Conservation (phyloP, 2,329 filamentous ascomycete genomes). For the Arthrobotrys pseudoclavata region DNA sequence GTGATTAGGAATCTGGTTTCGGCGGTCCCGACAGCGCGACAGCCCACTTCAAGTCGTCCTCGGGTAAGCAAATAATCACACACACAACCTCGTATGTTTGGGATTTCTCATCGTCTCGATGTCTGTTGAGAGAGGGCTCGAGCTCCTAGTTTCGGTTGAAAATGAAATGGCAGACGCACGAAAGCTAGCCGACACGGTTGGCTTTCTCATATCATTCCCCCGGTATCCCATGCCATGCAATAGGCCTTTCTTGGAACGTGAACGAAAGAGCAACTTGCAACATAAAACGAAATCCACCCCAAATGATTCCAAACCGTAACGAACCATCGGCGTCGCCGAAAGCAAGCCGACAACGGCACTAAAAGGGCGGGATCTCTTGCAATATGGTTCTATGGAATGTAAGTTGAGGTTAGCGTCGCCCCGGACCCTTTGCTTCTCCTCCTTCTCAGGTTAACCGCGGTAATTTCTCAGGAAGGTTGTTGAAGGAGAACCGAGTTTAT, state of each 20-base stretch:
- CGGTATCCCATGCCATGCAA: no score
- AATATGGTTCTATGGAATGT: constrained; percentile 15
- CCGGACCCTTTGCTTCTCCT: constrained; percentile 16
- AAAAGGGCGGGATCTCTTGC: constrained; percentile 44
- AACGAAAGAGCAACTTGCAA: constrained; percentile 11
- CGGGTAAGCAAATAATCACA: constrained; percentile 26
- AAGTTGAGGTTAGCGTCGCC: constrained; percentile 15
- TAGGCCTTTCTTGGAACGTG: no score
- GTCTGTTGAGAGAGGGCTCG: not conserved
- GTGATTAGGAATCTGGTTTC: constrained; percentile 34
- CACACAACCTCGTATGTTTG: not conserved
- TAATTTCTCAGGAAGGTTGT: constrained; percentile 31
- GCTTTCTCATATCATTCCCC: not conserved
- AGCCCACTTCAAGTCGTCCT: not conserved
- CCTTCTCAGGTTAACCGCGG: constrained; percentile 43
- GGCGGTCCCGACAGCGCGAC: constrained; percentile 52
- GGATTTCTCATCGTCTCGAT: no score
- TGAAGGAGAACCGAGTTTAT: constrained; percentile 43
- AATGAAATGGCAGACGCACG: constrained; percentile 21
- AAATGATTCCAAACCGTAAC: constrained; percentile 5
- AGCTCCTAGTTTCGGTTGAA: constrained; percentile 48
- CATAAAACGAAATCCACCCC: not conserved
- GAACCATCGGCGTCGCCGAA: constrained; percentile 58
- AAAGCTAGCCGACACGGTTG: constrained; percentile 30
- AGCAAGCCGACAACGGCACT: constrained; percentile 19